Evolutionary conservation across 2,329 filamentous ascomycete genomes (phyloP), one percentile per base, ranked within the genome.

Genomic region (Hypoxylon sp.): DNA sequence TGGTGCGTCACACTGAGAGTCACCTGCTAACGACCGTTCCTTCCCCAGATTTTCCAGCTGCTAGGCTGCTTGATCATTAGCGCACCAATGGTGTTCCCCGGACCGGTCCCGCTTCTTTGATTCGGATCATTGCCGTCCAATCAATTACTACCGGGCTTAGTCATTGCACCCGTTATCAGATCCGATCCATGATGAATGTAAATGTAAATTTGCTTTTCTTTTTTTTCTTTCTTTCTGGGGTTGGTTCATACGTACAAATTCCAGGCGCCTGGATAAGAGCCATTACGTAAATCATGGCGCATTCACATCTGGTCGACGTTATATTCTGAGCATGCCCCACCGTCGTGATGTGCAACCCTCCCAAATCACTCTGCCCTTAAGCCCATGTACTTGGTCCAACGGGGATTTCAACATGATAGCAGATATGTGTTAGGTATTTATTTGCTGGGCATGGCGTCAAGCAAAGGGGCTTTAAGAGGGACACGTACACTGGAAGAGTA

Each of bases 31-130:
- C 16, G 14, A 48, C 50, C 24, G 24, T 49, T 40, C 52, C 48
- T 65, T 65, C 61, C 65, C 65, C 65, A 65, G 65, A 46, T 65
- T 65, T 68, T 54, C 14, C 8, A 14, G 12, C 32, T 26, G 24
- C 24, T n/a, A 45, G 49, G 50, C 46, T 45, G 33, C 33, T 50
- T 36, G 44, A 53, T 54, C 57, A 57, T 54, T 67, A 64, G 64
- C 64, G 64, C 61, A 61, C 64, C 60, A 67, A 67, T 67, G 2
- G n/a, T 18, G 9, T 50, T 59, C 49, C 33, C 49, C 4, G 38
- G 32, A 30, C 30, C 1, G 5, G 22, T 7, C 22, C 61, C 54
- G 44, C 36, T 12, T 4, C n/a, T 55, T 32, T 30, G 2, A 44
- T 26, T 60, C 55, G 45, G 51, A 26, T 51, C 40, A 44, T 48